These are phyloP conservation scores for Yarrowia galli DNA, from an alignment of 1,139 yeast species.

Conservation along the genomic window DNA sequence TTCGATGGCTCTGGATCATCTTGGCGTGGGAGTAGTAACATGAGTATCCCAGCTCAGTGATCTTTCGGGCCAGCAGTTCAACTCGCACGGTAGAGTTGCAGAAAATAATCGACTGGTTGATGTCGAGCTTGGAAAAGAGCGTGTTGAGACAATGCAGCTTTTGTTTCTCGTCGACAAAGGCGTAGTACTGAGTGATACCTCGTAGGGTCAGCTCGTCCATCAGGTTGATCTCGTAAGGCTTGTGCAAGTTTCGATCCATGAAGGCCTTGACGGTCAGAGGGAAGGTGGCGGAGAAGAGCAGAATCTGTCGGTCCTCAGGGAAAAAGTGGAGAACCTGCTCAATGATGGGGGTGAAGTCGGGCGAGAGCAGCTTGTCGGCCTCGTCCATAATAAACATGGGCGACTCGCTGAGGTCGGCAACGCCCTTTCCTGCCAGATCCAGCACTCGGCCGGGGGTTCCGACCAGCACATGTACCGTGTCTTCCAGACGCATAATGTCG, in stretches of 20 bases:
- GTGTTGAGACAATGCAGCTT: conserved; percentile 96
- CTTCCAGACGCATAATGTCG: conserved; percentile 90
- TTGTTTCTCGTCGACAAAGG: conserved; percentile 96
- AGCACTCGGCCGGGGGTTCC: conserved; percentile 98
- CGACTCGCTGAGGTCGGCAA: conserved; percentile 88
- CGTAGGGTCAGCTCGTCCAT: conserved; percentile 97
- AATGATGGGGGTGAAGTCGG: conserved; percentile 87
- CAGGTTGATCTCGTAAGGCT: conserved; percentile 93
- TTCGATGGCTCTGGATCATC: conserved; percentile 97
- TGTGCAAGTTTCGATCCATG: conserved; percentile 88
- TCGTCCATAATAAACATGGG: conserved; percentile 96
- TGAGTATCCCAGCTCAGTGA: conserved; percentile 94
- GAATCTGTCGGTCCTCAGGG: conserved; percentile 81
- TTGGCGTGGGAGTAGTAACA: conserved; percentile 97
- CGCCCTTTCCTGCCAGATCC: conserved; percentile 86
- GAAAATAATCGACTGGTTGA: conserved; percentile 94
- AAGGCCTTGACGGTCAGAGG: conserved; percentile 92
- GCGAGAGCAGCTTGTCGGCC: conserved; percentile 95
- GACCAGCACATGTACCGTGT: conserved; percentile 88
- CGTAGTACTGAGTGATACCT: conserved; percentile 97
- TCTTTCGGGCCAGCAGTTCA: conserved; percentile 91
- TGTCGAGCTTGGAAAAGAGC: conserved; percentile 88
- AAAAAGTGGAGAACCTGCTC: conserved; percentile 86
- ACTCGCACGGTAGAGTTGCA: conserved; percentile 97
- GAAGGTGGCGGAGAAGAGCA: conserved; percentile 94